Evolutionary conservation across 352 stramenopile species (phyloP).

Genomic region (Phytophthora tentaculata): DNA sequence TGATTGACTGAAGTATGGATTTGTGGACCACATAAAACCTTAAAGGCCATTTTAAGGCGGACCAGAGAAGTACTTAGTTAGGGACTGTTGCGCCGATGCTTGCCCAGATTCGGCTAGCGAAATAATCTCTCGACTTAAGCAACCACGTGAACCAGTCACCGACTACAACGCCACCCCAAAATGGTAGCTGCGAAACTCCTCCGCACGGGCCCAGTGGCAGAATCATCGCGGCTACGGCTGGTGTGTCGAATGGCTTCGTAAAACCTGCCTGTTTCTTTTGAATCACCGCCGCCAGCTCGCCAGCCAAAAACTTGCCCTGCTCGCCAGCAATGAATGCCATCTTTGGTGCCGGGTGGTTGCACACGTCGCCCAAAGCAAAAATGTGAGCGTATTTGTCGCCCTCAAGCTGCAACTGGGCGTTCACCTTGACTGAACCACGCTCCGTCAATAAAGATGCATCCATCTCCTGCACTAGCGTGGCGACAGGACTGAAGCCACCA

Average conservation of each 20-base stretch:
- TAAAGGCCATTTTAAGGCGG: too few species aligned
- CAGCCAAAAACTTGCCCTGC: slow-evolving; percentile 51
- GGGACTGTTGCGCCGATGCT: slow-evolving; percentile 36
- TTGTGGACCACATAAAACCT: too few species aligned
- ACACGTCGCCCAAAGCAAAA: slow-evolving; percentile 64
- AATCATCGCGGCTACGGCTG: slow-evolving; percentile 27
- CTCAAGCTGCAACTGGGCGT: slow-evolving; percentile 55
- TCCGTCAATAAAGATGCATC: slow-evolving; percentile 52
- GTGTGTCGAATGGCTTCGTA: slow-evolving; percentile 35
- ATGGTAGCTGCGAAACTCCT: slow-evolving; percentile 58
- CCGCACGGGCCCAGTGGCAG: slow-evolving; percentile 55
- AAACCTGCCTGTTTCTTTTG: slow-evolving; percentile 31
- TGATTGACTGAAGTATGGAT: too few species aligned
- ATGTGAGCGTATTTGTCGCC: slow-evolving; percentile 50
- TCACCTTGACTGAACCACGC: slow-evolving; percentile 53
- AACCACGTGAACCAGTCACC: slow-evolving; percentile 58
- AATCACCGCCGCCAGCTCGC: slow-evolving; percentile 38
- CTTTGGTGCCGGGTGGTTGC: slow-evolving; percentile 56
- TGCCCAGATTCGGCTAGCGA: slow-evolving; percentile 40
- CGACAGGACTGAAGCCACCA: slow-evolving; percentile 45
- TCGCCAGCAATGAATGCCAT: slow-evolving; percentile 46
- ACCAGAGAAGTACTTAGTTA: too few species aligned
- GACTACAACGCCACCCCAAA: slow-evolving; percentile 56
- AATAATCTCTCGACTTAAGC: slow-evolving; percentile 58
- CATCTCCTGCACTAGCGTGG: slow-evolving; percentile 42